A percentile compares a stretch with the other conserved stretches of the same genome.
Conservation (phyloP, 331 rosid genomes). For the Quercus lobata region DNA sequence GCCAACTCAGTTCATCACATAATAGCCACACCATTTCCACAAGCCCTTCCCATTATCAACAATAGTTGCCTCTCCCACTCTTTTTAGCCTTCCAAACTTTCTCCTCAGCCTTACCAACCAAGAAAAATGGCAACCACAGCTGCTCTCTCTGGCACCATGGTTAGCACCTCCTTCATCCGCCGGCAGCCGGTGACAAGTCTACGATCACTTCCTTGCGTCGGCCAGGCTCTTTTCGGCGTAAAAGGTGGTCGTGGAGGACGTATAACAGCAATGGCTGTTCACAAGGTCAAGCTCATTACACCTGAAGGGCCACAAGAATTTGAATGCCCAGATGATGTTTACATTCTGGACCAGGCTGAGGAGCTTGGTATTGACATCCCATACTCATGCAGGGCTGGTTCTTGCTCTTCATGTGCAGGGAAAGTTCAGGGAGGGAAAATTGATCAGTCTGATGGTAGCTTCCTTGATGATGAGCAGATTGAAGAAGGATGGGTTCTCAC, state of each 20-base stretch:
- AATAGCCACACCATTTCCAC: slow-evolving; percentile 35
- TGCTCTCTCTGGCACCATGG: slow-evolving; percentile 53
- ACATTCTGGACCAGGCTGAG: slow-evolving; percentile 76
- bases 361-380: slow-evolving; percentile 65
- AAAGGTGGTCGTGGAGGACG: slow-evolving; percentile 57
- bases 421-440: slow-evolving; percentile 36
- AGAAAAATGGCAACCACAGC: slow-evolving; percentile 49
- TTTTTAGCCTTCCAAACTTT: neutral
- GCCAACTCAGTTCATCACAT: slow-evolving; percentile 13
- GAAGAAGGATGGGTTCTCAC: slow-evolving; percentile 60
- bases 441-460: slow-evolving; percentile 79
- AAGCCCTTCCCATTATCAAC: slow-evolving; percentile 9
- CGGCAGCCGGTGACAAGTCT: slow-evolving; percentile 44
- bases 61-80: neutral
- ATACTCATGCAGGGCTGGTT: slow-evolving; percentile 90
- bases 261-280: slow-evolving; percentile 45
- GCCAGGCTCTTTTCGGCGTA: slow-evolving; percentile 50
- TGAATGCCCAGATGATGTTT: slow-evolving; percentile 53
- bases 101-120: neutral
- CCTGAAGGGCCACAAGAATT: slow-evolving; percentile 57
- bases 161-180: slow-evolving; percentile 64
- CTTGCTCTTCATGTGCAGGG: slow-evolving; percentile 89
- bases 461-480: slow-evolving; percentile 66
- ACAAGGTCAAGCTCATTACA: slow-evolving; percentile 64
- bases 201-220: slow-evolving; percentile 31